A percentile compares a stretch with the other conserved stretches of the same genome.
phyloP scores from a whole-genome alignment of 768 basidiomycete genomes.

The Pulveroboletus sp. region DNA sequence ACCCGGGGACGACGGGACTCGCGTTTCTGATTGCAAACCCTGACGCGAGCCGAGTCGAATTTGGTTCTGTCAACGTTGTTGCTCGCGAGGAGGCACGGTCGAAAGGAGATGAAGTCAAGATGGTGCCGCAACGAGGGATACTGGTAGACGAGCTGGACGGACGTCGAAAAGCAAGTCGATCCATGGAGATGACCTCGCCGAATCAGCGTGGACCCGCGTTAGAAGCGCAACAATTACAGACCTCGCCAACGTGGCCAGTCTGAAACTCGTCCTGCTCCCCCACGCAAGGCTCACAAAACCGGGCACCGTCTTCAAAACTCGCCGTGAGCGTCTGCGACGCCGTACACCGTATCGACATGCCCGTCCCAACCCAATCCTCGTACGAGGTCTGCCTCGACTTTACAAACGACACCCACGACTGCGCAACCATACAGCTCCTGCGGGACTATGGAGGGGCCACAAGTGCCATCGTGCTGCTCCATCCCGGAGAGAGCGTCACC shows the following conservation, averaged over 20 bases:
- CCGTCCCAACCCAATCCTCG: constrained; percentile 47
- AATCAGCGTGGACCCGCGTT: constrained; percentile 32
- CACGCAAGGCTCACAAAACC: constrained; percentile 36
- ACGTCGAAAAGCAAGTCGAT: constrained; percentile 32
- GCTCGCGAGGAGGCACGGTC: too few relatives aligned
- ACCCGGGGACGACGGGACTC: too few relatives aligned
- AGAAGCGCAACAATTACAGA: constrained; percentile 27
- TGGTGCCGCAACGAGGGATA: constrained; percentile 25
- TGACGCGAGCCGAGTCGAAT: constrained; percentile 29
- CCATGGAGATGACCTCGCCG: constrained; percentile 20
- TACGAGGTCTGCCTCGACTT: constrained; percentile 71
- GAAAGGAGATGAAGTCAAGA: too few relatives aligned
- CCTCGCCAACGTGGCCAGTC: constrained; percentile 24
- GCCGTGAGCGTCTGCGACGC: constrained; percentile 36
- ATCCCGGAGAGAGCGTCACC: constrained; percentile 62
- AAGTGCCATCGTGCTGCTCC: constrained; percentile 53
- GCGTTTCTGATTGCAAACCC: constrained; percentile 37
- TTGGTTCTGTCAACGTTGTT: constrained; percentile 34
- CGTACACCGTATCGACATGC: constrained; percentile 41
- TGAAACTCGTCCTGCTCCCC: constrained; percentile 27
- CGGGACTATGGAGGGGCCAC: constrained; percentile 60
- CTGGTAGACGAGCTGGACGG: constrained; percentile 27
- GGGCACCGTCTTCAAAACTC: constrained; percentile 16
- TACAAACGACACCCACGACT: constrained; percentile 66
- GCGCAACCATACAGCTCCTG: constrained; percentile 60